Conservation (phyloP, 139 green algal genomes). For the Closterium sp. region DNA sequence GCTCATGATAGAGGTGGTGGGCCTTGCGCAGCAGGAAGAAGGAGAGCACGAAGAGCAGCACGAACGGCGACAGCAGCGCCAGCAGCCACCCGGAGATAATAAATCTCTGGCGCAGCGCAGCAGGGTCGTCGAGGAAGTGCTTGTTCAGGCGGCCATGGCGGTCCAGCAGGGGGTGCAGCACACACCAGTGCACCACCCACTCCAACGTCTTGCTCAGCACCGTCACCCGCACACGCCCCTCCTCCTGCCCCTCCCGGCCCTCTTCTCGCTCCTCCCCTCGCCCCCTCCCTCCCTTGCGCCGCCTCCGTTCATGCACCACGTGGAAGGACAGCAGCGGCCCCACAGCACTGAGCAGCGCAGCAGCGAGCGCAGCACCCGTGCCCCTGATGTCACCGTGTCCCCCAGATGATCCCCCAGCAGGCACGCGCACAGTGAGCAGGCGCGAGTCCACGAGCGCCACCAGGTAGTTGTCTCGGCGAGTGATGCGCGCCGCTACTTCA, state of each 20-base stretch:
- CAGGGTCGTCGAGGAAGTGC: conserved; percentile 62
- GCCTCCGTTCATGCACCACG: not conserved
- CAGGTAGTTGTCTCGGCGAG: not conserved
- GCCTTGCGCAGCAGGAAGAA: conserved; percentile 94
- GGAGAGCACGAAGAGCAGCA: conserved; percentile 87
- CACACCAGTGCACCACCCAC: not conserved
- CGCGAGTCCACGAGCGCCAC: not conserved
- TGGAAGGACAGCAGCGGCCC: not conserved
- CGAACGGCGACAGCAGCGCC: conserved; percentile 79
- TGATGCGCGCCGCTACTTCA: not conserved
- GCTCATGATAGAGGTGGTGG: conserved; percentile 89
- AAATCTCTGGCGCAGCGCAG: conserved; percentile 61
- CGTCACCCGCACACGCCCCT: not conserved
- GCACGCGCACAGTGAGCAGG: not conserved
- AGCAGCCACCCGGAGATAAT: conserved; percentile 60
- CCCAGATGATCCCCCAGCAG: conserved; percentile 59
- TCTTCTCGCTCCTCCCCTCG: not conserved
- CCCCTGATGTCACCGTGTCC: conserved; percentile 6
- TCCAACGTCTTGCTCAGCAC: not conserved
- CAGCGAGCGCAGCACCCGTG: not conserved
- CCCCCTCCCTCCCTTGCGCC: not conserved
- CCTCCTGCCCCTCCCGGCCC: not conserved
- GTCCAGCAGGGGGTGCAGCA: not conserved
- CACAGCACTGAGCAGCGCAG: not conserved
- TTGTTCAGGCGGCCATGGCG: conserved; percentile 46